Evolutionary conservation across 257 asterid species (phyloP).

Genomic region (Salvia rosmarinus): DNA sequence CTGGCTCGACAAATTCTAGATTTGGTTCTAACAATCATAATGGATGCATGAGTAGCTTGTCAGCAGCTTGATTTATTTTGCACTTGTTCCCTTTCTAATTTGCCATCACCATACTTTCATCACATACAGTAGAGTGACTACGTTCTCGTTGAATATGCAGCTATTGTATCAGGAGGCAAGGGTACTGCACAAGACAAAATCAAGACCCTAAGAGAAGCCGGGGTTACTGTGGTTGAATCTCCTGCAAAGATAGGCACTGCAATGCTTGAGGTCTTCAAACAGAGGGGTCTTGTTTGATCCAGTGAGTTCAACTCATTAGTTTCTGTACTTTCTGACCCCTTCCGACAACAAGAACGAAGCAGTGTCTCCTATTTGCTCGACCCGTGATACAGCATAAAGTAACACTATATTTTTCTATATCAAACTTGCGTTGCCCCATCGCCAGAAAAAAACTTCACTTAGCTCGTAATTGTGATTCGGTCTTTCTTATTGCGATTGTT

Average conservation of each 20-base stretch:
- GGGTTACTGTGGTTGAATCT: constrained; percentile 88
- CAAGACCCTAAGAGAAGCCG: constrained; percentile 77
- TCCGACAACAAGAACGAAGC: constrained; percentile 9
- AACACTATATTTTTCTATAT: constrained; percentile 8
- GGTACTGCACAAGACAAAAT: constrained; percentile 95
- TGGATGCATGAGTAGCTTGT: not conserved
- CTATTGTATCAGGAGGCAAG: constrained; percentile 85
- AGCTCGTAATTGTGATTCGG: not conserved
- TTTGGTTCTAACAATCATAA: not conserved
- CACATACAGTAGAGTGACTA: not conserved
- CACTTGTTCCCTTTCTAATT: not conserved
- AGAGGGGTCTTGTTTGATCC: constrained; percentile 74
- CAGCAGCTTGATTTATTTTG: not conserved
- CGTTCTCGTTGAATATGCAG: constrained; percentile 43
- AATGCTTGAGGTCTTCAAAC: constrained; percentile 87
- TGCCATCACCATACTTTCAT: not conserved
- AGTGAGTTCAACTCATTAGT: not conserved
- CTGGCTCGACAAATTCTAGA: not conserved
- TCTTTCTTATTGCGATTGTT: constrained; percentile 7
- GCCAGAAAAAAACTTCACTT: not conserved
- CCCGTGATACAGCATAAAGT: constrained; percentile 11
- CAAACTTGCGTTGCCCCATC: not conserved
- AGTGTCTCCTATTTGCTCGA: not conserved
- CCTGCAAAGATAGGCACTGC: constrained; percentile 93
- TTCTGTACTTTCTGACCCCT: not conserved